Base-by-base conservation (phyloP, 345 rosid species). In the Anacardium occidentale region DNA sequence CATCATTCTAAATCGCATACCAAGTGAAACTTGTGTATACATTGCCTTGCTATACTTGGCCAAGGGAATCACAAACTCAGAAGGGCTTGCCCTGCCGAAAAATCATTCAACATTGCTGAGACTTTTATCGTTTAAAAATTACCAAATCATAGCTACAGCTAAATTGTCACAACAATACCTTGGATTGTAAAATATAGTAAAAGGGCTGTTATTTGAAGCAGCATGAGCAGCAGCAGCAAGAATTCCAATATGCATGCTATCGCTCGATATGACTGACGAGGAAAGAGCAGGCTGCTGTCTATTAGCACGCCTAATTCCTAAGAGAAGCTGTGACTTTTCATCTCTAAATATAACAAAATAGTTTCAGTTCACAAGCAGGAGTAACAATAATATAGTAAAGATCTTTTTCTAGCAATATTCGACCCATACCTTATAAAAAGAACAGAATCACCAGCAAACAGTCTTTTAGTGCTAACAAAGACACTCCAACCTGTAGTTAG, bases 161-260 rank as follows among this genome's bases (percentile, higher is more conserved):
- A 29, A 29, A 29, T 1, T 29, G 32, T 29, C 32, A 29, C 32
- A 29, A 3, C 32, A 29, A 3, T 29, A 87, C 97, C 97, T 91
- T 71, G 99, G 97, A 79, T 95, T 95, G 57, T 85, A 95, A 79
- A 90, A 92, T 68, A 92, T 85, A 6, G 96, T 89, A 62, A 95
- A 95, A 15, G 94, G 97, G 74, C 98, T 95, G 72, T 82, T 92
- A 72, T 89, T 95, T 51, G 99, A 91, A 68, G 96, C 93, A 15
- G 99, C 99, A 84, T 95, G 97, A 80, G 99, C 98, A 9, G 99
- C 98, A 6, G 98, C 98, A 62, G 99, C 98, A 57, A 92, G 87
- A 55, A 92, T 89, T 56, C 98, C 98, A 63, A 95, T 92, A 75
- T 92, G 99, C 99, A 95, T 92, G 82, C 99, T 91, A 70, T 95